Conservation (phyloP, 1,284 basidiomycete genomes). For the Ceratobasidium sp. region DNA sequence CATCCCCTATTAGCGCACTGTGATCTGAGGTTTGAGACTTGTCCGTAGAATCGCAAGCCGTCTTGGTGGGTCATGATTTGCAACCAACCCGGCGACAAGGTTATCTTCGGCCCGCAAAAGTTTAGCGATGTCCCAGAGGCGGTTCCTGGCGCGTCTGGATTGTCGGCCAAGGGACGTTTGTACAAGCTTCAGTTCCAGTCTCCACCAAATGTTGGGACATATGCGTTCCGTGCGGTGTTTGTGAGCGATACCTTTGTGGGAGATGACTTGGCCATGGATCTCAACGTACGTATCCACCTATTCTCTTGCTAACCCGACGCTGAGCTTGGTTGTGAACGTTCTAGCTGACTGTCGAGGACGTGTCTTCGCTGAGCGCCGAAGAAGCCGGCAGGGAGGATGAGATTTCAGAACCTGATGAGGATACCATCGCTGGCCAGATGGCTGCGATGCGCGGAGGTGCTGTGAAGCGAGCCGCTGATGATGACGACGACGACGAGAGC, state of each 20-base stretch:
- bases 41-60: conserved; percentile 78
- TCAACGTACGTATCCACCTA: conserved; percentile 68
- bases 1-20: background rate
- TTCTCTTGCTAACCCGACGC: conserved; percentile 4
- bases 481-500: conserved; percentile 63
- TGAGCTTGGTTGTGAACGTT: background rate
- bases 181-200: conserved; percentile 97
- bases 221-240: conserved; percentile 90
- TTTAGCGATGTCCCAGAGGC: conserved; percentile 81
- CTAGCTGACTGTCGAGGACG: conserved; percentile 86
- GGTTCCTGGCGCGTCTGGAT: conserved; percentile 1
- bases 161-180: conserved; percentile 62
- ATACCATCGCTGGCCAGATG: conserved; percentile 97
- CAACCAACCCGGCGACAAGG: conserved; percentile 88
- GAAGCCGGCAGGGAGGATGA: conserved; percentile 83
- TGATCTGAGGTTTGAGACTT: background rate
- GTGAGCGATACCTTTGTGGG: conserved; percentile 91
- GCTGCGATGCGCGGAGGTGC: conserved; percentile 93
- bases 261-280: conserved; percentile 79
- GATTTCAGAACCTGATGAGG: conserved; percentile 96
- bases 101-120: conserved; percentile 92
- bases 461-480: conserved; percentile 74
- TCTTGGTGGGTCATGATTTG: conserved; percentile 93
- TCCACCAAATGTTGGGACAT: conserved; percentile 84
- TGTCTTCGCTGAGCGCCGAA: conserved; percentile 68